Evolutionary conservation across 345 rosid genomes (phyloP).

Genomic region (Ailanthus altissimus): DNA sequence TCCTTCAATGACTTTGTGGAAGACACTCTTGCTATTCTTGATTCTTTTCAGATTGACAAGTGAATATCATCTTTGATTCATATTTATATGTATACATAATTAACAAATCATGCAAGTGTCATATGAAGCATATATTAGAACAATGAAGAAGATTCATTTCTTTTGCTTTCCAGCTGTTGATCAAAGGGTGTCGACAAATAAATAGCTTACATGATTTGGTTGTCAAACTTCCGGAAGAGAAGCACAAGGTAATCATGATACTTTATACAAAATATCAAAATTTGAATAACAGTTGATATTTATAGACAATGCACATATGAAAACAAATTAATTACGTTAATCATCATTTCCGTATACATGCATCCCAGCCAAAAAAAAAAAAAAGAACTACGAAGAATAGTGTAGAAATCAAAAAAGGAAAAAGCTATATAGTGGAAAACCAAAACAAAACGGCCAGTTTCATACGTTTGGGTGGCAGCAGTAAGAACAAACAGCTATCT

Average conservation of each 20-base stretch:
- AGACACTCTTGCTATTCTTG: constrained; percentile 37
- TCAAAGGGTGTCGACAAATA: too few species aligned
- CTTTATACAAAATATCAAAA: not conserved
- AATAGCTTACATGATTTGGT: too few species aligned
- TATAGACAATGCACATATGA: constrained; percentile 10
- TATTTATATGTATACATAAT: too few species aligned
- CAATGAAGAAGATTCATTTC: too few species aligned
- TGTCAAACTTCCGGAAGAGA: too few species aligned
- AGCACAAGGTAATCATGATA: not conserved
- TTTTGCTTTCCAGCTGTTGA: too few species aligned
- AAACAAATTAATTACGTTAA: constrained; percentile 23
- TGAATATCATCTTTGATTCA: too few species aligned
- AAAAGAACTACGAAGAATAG: constrained; percentile 34
- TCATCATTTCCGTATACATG: constrained; percentile 30
- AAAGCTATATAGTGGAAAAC: not conserved
- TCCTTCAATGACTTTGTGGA: constrained; percentile 37
- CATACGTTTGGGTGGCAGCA: constrained; percentile 11
- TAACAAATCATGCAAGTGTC: too few species aligned
- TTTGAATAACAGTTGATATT: not conserved
- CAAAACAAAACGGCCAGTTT: constrained; percentile 6
- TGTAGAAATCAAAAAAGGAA: not conserved
- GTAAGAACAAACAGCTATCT: constrained; percentile 26
- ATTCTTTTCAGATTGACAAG: constrained; percentile 26
- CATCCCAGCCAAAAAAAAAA: constrained; percentile 20
- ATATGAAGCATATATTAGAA: too few species aligned